phyloP scores from a whole-genome alignment of 2,329 filamentous ascomycete genomes.

The Nigrospora oryzae region DNA sequence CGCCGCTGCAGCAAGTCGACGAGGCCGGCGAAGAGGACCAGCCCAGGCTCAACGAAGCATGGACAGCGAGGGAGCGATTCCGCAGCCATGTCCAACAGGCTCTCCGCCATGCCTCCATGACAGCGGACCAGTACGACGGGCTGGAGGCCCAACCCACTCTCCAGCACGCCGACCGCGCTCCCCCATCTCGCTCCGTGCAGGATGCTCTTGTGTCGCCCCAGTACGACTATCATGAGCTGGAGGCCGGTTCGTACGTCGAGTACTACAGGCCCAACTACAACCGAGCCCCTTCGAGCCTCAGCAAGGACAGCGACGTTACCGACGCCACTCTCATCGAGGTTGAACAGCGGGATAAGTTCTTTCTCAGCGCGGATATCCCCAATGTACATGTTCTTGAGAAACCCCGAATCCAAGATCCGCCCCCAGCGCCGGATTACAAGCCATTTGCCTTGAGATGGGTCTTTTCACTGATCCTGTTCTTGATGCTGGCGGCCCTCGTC shows the following conservation, averaged over 20 bases:
- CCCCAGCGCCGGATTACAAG: not conserved
- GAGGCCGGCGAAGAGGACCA: constrained; percentile 1
- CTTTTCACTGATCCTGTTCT: not conserved
- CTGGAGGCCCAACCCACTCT: not conserved
- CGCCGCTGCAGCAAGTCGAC: constrained; percentile 4
- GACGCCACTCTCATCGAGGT: constrained; percentile 1
- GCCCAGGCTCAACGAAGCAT: not conserved
- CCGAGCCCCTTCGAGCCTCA: constrained; percentile 5
- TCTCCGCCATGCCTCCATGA: constrained; percentile 1
- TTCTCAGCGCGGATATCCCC: not conserved
- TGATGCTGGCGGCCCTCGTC: not conserved
- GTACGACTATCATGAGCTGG: constrained; percentile 1
- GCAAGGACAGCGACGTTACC: constrained; percentile 1
- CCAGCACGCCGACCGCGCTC: not conserved
- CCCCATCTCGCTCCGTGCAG: not conserved
- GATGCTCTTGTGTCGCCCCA: not conserved
- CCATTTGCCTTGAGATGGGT: not conserved
- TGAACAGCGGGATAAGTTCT: not conserved
- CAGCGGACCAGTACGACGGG: not conserved
- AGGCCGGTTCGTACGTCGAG: not conserved
- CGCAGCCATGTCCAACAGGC: constrained; percentile 2
- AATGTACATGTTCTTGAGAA: not conserved
- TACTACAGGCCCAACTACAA: constrained; percentile 2
- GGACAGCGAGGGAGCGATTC: constrained; percentile 1
- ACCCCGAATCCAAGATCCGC: not conserved